phyloP scores from a whole-genome alignment of 176 grass and related monocot species.

The Bonia amplexicaulis region DNA sequence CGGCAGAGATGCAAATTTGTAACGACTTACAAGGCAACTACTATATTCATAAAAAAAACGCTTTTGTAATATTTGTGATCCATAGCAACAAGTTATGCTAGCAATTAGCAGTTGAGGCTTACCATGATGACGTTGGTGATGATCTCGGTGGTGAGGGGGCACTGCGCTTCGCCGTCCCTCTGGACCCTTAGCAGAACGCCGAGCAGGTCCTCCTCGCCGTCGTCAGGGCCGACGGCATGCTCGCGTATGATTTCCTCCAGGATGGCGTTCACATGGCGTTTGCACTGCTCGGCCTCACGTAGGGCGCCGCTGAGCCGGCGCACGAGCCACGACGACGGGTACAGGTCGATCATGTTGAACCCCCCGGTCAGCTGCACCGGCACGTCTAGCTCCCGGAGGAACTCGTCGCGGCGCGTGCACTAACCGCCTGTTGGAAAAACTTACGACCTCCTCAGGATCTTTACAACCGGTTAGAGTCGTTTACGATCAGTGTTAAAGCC shows the following conservation, averaged over 20 bases:
- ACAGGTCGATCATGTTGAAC: constrained; percentile 5
- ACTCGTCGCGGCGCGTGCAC: constrained; percentile 33
- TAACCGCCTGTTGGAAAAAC: no score
- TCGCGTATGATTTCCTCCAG: background rate
- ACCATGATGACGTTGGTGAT: no score
- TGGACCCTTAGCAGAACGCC: background rate
- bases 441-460: no score
- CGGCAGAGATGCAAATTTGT: no score
- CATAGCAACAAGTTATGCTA: no score
- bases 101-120: no score
- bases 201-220: background rate
- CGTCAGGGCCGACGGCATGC: background rate
- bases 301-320: background rate
- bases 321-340: constrained; percentile 10
- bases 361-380: background rate
- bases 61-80: no score
- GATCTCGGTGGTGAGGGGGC: no score
- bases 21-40: no score
- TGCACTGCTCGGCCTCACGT: background rate
- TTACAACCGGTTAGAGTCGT: no score
- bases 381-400: background rate
- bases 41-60: no score
- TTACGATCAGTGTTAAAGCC: no score
- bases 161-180: background rate
- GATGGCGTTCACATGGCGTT: background rate